Percentiles rank a stretch among this genome's conserved stretches.
These are phyloP conservation scores for Clarireedia hainanense DNA, from an alignment of 2,329 filamentous ascomycete genomes.

Conservation along the genomic window DNA sequence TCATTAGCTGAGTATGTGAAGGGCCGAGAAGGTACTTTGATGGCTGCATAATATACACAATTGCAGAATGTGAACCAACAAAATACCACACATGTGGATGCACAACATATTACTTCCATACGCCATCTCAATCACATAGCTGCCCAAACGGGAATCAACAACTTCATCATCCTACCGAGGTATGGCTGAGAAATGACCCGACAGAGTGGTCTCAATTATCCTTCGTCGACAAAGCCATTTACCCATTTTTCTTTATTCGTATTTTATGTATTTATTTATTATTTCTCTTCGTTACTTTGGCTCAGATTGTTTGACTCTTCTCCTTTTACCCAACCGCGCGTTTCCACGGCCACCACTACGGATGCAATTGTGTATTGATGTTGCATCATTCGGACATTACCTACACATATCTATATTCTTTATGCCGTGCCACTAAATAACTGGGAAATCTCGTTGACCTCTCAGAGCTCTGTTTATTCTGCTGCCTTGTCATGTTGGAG, in stretches of 20 bases:
- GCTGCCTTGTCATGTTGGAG: constrained; percentile 7
- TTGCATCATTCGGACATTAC: constrained; percentile 5
- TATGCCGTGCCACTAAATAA: constrained; percentile 3
- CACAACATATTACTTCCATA: not conserved
- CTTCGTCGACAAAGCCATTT: not conserved
- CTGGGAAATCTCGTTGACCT: not conserved
- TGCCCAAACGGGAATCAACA: not conserved
- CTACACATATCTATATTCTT: constrained; percentile 1
- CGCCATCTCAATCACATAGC: not conserved
- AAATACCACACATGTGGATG: not conserved
- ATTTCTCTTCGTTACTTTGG: not conserved
- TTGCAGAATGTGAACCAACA: not conserved
- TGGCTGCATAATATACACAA: not conserved
- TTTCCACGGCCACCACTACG: not conserved
- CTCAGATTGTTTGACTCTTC: not conserved
- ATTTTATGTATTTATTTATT: too few relatives aligned
- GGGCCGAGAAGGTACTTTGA: not conserved
- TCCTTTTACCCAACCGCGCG: constrained; percentile 7
- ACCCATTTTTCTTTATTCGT: not conserved
- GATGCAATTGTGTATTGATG: not conserved
- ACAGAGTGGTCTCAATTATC: constrained; percentile 4
- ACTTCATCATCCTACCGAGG: not conserved
- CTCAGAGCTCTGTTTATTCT: constrained; percentile 8
- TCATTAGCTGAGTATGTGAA: not conserved
- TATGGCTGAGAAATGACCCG: not conserved